Percentiles rank a stretch among this genome's conserved stretches.
phyloP scores from a whole-genome alignment of 306 rosid genomes.

The Rosa lucieae region DNA sequence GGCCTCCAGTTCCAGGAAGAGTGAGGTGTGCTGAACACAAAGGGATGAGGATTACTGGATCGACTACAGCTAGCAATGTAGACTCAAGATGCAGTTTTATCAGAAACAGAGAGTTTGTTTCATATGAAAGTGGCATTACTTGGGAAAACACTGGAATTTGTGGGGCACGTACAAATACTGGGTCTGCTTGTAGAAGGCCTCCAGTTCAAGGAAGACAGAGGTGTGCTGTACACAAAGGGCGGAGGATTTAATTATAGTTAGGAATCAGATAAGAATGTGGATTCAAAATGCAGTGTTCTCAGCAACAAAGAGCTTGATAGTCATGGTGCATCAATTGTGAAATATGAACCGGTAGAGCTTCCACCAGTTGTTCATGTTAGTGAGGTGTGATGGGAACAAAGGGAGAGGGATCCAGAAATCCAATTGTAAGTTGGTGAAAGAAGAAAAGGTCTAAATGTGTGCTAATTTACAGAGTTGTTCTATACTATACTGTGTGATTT shows the following conservation, averaged over 20 bases:
- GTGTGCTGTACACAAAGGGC: conserved; percentile 79
- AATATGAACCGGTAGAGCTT: conserved; percentile 24
- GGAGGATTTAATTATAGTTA: conserved; percentile 34
- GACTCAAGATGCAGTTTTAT: conserved; percentile 7
- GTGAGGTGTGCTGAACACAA: conserved; percentile 72
- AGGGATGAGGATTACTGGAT: conserved; percentile 56
- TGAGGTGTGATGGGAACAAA: conserved; percentile 69
- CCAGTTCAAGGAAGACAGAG: conserved; percentile 70
- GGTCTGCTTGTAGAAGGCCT: conserved; percentile 52
- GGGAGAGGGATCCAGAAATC: conserved; percentile 50
- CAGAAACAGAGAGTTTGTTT: conserved; percentile 18
- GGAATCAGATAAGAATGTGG: conserved; percentile 23
- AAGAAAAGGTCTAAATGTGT: conserved; percentile 9
- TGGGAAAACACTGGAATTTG: conserved; percentile 44
- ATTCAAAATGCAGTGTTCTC: conserved; percentile 10
- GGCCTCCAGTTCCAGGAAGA: conserved; percentile 60
- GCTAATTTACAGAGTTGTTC: not conserved
- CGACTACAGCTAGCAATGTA: conserved; percentile 8
- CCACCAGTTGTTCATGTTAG: conserved; percentile 21
- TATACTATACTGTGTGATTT: too few species aligned
- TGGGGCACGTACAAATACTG: conserved; percentile 52
- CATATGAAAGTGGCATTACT: conserved; percentile 21
- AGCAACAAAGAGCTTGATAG: conserved; percentile 4
- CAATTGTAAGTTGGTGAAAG: conserved; percentile 17
- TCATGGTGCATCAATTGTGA: conserved; percentile 24